phyloP scores from a whole-genome alignment of 2,329 filamentous ascomycete genomes.

The Xylaria sp. region DNA sequence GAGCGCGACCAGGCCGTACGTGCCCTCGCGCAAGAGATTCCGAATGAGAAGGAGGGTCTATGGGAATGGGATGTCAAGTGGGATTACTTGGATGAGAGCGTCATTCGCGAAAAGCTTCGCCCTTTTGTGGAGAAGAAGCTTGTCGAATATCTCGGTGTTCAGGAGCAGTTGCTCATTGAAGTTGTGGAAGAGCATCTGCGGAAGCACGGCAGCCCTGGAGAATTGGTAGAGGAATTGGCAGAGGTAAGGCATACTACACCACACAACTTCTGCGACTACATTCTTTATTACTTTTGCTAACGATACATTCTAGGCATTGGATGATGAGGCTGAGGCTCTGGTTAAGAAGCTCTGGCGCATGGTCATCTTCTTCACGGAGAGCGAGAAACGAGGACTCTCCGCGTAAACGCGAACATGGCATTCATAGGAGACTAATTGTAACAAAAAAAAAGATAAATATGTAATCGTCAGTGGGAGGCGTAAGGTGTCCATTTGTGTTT shows the following conservation, averaged over 20 bases:
- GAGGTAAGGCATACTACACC: conserved; percentile 53
- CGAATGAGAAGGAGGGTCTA: conserved; percentile 74
- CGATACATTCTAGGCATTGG: conserved; percentile 58
- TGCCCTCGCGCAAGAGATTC: conserved; percentile 83
- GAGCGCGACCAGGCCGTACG: conserved; percentile 78
- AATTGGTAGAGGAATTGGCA: conserved; percentile 77
- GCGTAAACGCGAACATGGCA: conserved; percentile 39
- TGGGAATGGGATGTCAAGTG: conserved; percentile 94
- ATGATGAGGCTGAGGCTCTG: conserved; percentile 88
- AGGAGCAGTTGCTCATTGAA: conserved; percentile 92
- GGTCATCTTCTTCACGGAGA: conserved; percentile 96
- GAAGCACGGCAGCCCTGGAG: conserved; percentile 67
- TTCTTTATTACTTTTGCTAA: conserved; percentile 26
- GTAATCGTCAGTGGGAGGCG: background rate
- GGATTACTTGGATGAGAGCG: conserved; percentile 77
- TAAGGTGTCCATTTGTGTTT: background rate
- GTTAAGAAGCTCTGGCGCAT: conserved; percentile 98
- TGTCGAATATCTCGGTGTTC: conserved; percentile 90
- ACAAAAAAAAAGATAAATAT: background rate
- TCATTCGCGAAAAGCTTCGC: conserved; percentile 79
- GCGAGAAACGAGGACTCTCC: conserved; percentile 81
- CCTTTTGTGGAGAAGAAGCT: conserved; percentile 99
- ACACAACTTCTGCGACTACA: background rate
- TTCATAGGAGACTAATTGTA: background rate
- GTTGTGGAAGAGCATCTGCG: conserved; percentile 84